Evolutionary conservation across 192 early-diverging fungal species (phyloP), one percentile per base, ranked within the genome.

Genomic region (Gigaspora rosea): DNA sequence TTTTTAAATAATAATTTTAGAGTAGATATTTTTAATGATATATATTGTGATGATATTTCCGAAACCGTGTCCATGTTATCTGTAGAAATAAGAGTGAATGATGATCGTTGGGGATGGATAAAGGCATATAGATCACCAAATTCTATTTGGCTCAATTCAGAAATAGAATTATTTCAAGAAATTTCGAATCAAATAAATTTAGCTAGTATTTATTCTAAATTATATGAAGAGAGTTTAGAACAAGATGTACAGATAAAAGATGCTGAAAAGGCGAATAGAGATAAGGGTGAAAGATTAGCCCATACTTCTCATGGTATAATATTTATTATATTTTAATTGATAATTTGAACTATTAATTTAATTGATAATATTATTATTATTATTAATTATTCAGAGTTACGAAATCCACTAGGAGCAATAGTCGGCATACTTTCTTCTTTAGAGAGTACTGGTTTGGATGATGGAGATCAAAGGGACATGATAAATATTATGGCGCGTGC

Each of bases 401-500:
- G 74, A 9, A 80, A 78, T 66, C 80, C 83, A 8, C 80, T 84
- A 32, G 83, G 83, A 33, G 83, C 83, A 2, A 84, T 84, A 47
- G 78, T 84, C 0, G 83, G 83, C 16, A 80, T 80, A 33, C 68
- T 84, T 13, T 81, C 80, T 22, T 80, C 83, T 15, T 58, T 84
- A 8, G 83, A 84, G 71, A 80, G 80, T 27, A 84, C 83, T 33
- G 76, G 75, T 1, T 52, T 84, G 71, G 78, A 78, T 2, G 74
- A 78, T 22, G 83, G 82, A 16, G 83, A 84, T 54, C 83, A 84
- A 59, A 75, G 70, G 18, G 83, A 84, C 47, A 84, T 84, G 83
- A 72, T 84, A 58, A 75, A 84, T 57, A 82, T 84, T 41, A 84
- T 84, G 83, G 77, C 81, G 41, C 81, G 81, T 61, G 81, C 83